phyloP scores from a whole-genome alignment of 2,329 filamentous ascomycete species.

The Pseudocercospora cruenta region DNA sequence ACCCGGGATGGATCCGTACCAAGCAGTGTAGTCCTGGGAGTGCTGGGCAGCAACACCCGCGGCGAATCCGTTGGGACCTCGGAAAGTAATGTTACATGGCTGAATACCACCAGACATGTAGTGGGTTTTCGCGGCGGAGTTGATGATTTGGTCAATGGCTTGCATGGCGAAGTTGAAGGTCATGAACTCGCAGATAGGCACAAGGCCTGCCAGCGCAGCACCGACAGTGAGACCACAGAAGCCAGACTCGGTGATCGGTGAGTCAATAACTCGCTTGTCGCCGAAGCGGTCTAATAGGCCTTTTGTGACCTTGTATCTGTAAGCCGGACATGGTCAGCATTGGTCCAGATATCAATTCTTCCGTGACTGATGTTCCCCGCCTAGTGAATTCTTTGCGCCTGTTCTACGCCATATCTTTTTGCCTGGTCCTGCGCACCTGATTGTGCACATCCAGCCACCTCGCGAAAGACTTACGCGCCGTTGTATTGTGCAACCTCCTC shows the following conservation, averaged over 20 bases:
- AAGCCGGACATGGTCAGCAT: constrained; percentile 43
- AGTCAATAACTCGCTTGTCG: constrained; percentile 96
- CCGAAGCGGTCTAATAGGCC: constrained; percentile 96
- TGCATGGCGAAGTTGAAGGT: constrained; percentile 99
- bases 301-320: constrained; percentile 96
- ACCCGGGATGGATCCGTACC: constrained; percentile 98
- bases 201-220: constrained; percentile 89
- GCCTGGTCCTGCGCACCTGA: not conserved
- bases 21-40: constrained; percentile 97
- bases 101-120: constrained; percentile 99
- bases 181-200: constrained; percentile 99
- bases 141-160: constrained; percentile 99
- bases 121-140: constrained; percentile 97
- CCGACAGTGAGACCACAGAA: constrained; percentile 93
- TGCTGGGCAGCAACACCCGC: constrained; percentile 95
- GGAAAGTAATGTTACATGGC: constrained; percentile 99
- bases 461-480: constrained; percentile 67
- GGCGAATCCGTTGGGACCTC: constrained; percentile 97
- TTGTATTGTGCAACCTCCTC: constrained; percentile 99
- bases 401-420: not conserved
- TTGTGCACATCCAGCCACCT: not conserved
- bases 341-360: not conserved
- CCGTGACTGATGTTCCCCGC: not conserved
- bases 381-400: not conserved
- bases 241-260: constrained; percentile 95